A percentile compares a stretch with the other conserved stretches of the same genome.
Evolutionary conservation across 2,329 filamentous ascomycete species (phyloP).

Genomic region (Cephalotrichum gorgonifer): DNA sequence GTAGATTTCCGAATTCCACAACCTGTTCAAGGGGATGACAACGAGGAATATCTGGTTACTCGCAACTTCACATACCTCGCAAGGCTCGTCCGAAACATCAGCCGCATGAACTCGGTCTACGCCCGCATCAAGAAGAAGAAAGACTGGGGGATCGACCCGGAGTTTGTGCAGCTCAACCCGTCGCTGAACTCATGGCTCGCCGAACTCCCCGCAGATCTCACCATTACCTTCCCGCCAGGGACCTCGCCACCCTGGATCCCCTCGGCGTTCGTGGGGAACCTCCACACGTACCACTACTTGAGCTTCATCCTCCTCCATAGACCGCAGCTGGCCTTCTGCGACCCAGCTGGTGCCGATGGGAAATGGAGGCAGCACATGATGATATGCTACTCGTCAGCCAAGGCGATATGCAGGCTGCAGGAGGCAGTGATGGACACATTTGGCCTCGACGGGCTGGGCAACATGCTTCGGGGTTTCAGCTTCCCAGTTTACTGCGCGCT

Average conservation of each 20-base stretch:
- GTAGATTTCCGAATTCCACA: conserved; percentile 64
- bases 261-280: conserved; percentile 78
- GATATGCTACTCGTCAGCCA: conserved; percentile 75
- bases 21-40: conserved; percentile 56
- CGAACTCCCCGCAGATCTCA: conserved; percentile 68
- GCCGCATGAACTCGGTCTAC: conserved; percentile 67
- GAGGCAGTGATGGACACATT: conserved; percentile 71
- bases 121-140: conserved; percentile 63
- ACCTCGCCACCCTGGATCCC: conserved; percentile 75
- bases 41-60: conserved; percentile 66
- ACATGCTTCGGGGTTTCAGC: conserved; percentile 89
- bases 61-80: conserved; percentile 78
- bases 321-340: conserved; percentile 71
- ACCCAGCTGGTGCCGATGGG: conserved; percentile 58
- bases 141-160: conserved; percentile 80
- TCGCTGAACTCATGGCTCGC: conserved; percentile 66
- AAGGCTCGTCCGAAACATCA: conserved; percentile 66
- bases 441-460: conserved; percentile 70
- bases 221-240: conserved; percentile 66
- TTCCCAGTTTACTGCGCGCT: conserved; percentile 91
- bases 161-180: conserved; percentile 70
- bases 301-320: conserved; percentile 79
- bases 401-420: conserved; percentile 74
- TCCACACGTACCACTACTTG: conserved; percentile 83
- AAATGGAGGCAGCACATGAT: conserved; percentile 85